Conservation (phyloP, 2,329 filamentous ascomycete genomes). For the Didymella glomerata region DNA sequence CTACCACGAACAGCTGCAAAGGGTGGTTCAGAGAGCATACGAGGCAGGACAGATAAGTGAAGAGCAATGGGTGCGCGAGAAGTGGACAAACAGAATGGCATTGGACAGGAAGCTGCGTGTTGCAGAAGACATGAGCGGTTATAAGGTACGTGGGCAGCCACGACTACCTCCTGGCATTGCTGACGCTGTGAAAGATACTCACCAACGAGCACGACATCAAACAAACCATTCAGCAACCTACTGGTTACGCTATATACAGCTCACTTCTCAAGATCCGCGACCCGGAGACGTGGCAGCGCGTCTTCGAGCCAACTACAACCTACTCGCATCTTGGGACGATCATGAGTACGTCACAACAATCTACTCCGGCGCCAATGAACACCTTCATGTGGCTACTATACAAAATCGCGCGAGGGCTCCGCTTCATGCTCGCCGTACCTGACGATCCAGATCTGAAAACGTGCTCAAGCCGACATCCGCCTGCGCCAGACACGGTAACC, state of each 20-base stretch:
- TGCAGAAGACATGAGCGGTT: conserved; percentile 3
- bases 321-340: neutral
- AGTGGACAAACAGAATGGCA: conserved; percentile 1
- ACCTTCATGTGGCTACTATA: neutral
- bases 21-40: neutral
- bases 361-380: neutral
- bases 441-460: conserved; percentile 22
- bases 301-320: neutral
- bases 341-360: neutral
- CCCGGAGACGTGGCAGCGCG: conserved; percentile 14
- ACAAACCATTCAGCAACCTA: conserved; percentile 3
- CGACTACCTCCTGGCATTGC: neutral
- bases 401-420: conserved; percentile 20
- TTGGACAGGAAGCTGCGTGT: conserved; percentile 4
- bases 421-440: conserved; percentile 27
- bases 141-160: neutral
- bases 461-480: conserved; percentile 16
- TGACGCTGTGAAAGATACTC: conserved; percentile 7
- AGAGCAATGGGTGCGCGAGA: conserved; percentile 5
- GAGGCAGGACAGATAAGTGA: conserved; percentile 8
- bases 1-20: conserved; percentile 7
- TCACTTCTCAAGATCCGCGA: conserved; percentile 6
- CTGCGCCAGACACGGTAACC: neutral
- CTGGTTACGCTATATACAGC: conserved; percentile 15
- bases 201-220: conserved; percentile 4